Conservation (phyloP, 345 rosid species). For the Geranium rotundifolium region DNA sequence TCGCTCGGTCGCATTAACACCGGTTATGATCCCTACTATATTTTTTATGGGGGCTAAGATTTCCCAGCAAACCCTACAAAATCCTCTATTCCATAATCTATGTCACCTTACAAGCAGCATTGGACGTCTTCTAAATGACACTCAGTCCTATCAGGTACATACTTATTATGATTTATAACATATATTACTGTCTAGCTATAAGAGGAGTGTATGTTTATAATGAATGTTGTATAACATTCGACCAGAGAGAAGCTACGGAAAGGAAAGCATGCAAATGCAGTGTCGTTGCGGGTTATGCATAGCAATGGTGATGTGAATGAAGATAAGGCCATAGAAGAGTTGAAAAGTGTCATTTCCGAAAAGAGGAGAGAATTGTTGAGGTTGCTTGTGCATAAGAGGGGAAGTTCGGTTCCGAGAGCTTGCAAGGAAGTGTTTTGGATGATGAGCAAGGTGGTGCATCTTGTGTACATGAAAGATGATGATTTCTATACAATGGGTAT, state of each 20-base stretch:
- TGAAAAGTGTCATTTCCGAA: conserved; percentile 20
- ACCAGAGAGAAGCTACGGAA: conserved; percentile 58
- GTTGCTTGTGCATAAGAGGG: conserved; percentile 44
- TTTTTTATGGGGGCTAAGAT: conserved; percentile 64
- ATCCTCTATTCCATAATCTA: conserved; percentile 31
- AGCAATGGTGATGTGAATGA: conserved; percentile 14
- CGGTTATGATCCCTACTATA: conserved; percentile 64
- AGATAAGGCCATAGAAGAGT: conserved; percentile 27
- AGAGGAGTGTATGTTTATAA: not conserved
- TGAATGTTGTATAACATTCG: not conserved
- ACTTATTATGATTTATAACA: too few relatives aligned
- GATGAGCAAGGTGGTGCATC: conserved; percentile 56
- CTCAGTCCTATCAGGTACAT: conserved; percentile 50
- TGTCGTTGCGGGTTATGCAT: conserved; percentile 43
- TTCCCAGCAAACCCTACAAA: conserved; percentile 27
- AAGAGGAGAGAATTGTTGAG: conserved; percentile 38
- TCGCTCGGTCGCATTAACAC: conserved; percentile 70
- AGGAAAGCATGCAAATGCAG: conserved; percentile 58
- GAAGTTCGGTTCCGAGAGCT: conserved; percentile 44
- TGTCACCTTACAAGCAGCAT: conserved; percentile 51
- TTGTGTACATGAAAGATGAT: conserved; percentile 63
- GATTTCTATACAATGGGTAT: conserved; percentile 27
- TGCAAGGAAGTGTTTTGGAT: conserved; percentile 75
- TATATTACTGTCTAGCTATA: too few relatives aligned
- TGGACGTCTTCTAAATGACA: conserved; percentile 83